A percentile compares a stretch with the other conserved stretches of the same genome.
These are phyloP conservation scores for Hysterium pulicare DNA, from an alignment of 2,329 filamentous ascomycete species.

Conservation along the genomic window DNA sequence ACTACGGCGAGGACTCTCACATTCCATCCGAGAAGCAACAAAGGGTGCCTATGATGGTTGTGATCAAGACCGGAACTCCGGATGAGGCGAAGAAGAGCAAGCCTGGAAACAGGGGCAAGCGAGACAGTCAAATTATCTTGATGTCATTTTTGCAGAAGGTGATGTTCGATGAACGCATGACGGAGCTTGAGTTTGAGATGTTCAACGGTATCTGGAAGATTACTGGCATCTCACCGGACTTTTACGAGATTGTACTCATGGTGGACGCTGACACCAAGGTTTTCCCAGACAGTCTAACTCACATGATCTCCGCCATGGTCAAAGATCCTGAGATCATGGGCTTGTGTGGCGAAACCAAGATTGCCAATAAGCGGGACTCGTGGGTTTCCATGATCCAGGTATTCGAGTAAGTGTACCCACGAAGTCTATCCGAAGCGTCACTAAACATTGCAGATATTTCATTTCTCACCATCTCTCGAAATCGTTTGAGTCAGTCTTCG, in stretches of 20 bases:
- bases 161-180: slow-evolving; percentile 99
- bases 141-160: slow-evolving; percentile 99
- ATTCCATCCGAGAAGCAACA: slow-evolving; percentile 87
- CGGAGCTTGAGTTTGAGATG: slow-evolving; percentile 98
- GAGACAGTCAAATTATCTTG: slow-evolving; percentile 96
- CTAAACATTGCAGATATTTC: slow-evolving; percentile 63
- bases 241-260: slow-evolving; percentile 97
- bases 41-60: slow-evolving; percentile 93
- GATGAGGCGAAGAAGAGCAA: slow-evolving; percentile 79
- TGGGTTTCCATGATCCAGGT: slow-evolving; percentile 99
- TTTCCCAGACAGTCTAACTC: slow-evolving; percentile 95
- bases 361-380: slow-evolving; percentile 91
- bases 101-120: slow-evolving; percentile 95
- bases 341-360: slow-evolving; percentile 97
- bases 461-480: slow-evolving; percentile 97
- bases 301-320: slow-evolving; percentile 99
- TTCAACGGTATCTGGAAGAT: slow-evolving; percentile 99
- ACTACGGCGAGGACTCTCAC: slow-evolving; percentile 78
- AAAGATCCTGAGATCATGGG: slow-evolving; percentile 99
- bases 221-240: slow-evolving; percentile 96
- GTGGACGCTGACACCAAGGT: slow-evolving; percentile 99
- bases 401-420: slow-evolving; percentile 65
- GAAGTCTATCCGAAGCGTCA: slow-evolving; percentile 18
- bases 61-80: slow-evolving; percentile 93
- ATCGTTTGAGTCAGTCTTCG: slow-evolving; percentile 96